Percentiles rank a stretch among this genome's conserved stretches.
These are phyloP conservation scores for Physaria fendleri DNA, from an alignment of 345 rosid species.

Conservation along the genomic window DNA sequence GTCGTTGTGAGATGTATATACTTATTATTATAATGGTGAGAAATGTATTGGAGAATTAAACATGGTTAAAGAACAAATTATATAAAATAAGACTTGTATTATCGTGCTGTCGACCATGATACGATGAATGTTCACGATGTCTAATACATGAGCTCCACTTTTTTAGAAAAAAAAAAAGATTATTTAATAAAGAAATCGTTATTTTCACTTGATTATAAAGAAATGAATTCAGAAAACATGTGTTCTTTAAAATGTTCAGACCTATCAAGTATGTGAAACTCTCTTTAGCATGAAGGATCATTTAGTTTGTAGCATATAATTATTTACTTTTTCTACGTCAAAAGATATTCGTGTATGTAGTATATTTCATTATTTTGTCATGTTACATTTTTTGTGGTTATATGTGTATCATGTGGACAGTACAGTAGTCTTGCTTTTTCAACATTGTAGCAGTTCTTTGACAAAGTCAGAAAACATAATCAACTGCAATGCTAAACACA, in stretches of 20 bases:
- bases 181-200: neutral
- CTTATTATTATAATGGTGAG: neutral
- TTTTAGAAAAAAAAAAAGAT: neutral
- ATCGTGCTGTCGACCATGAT: constrained; percentile 31
- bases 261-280: too few relatives aligned
- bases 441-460: too few relatives aligned
- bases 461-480: too few relatives aligned
- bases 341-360: too few relatives aligned
- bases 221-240: neutral
- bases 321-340: too few relatives aligned
- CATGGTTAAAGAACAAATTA: neutral
- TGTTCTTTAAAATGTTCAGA: neutral
- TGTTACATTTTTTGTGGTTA: too few relatives aligned
- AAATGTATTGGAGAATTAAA: neutral
- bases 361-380: too few relatives aligned
- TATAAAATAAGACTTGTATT: neutral
- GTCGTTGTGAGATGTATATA: constrained; percentile 12
- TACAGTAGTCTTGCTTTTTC: too few relatives aligned
- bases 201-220: neutral
- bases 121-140: constrained; percentile 18
- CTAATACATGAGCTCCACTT: constrained; percentile 28
- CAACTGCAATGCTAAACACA: too few relatives aligned
- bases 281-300: too few relatives aligned
- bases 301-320: too few relatives aligned
- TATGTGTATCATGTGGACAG: too few relatives aligned